These are phyloP conservation scores for Endotrypanum monterogeii DNA, from an alignment of 208 protist genomes.

Conservation along the genomic window DNA sequence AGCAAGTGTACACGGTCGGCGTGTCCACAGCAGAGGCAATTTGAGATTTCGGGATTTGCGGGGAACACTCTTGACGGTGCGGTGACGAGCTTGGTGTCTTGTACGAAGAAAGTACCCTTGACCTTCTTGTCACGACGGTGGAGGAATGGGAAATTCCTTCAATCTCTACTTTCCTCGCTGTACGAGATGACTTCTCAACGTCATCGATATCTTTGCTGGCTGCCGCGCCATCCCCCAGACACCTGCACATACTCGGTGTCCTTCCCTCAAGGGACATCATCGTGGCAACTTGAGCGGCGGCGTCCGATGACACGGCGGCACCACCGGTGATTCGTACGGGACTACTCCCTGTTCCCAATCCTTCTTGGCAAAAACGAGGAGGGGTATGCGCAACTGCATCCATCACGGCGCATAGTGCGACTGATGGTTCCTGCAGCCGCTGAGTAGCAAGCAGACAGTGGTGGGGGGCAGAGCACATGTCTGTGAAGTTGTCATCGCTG, in stretches of 20 bases:
- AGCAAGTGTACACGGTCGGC: conserved; percentile 1
- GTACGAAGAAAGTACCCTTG: not conserved
- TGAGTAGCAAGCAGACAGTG: not conserved
- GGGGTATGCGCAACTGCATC: conserved; percentile 12
- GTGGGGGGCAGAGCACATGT: not conserved
- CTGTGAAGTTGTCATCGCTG: conserved; percentile 7
- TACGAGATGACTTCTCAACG: not conserved
- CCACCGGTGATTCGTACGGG: not conserved
- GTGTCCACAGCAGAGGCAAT: conserved; percentile 12
- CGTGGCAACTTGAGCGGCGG: not conserved
- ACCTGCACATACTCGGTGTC: not conserved
- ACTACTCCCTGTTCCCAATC: not conserved
- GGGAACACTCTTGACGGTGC: conserved; percentile 6
- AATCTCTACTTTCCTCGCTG: no score
- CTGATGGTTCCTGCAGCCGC: not conserved
- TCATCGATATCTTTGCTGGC: no score
- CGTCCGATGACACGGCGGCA: not conserved
- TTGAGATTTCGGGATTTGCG: conserved; percentile 7
- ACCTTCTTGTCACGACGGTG: not conserved
- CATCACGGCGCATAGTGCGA: not conserved
- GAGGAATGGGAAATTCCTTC: not conserved
- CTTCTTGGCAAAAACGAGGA: not conserved
- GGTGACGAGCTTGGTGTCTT: conserved; percentile 11
- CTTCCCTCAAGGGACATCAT: not conserved
- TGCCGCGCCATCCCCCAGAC: not conserved